Conservation (phyloP, 768 basidiomycete genomes). For the Saitozyma podzolica region DNA sequence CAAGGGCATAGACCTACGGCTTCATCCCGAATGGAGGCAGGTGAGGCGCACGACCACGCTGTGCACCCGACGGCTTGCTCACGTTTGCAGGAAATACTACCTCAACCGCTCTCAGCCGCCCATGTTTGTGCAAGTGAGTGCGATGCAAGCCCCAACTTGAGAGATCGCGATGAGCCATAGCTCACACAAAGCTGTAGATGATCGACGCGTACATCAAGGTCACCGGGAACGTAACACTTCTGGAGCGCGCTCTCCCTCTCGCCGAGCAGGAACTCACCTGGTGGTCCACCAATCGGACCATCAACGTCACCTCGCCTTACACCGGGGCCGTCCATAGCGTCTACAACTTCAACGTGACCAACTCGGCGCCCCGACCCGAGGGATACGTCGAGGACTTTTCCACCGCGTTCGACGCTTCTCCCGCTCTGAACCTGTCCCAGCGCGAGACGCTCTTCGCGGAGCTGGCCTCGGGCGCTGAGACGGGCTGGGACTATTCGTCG, state of each 20-base stretch:
- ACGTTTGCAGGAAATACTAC: slow-evolving; percentile 66
- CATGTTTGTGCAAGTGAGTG: slow-evolving; percentile 71
- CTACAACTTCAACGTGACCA: slow-evolving; percentile 69
- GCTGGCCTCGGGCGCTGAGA: slow-evolving; percentile 84
- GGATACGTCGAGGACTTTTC: slow-evolving; percentile 66
- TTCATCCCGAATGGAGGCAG: slow-evolving; percentile 92
- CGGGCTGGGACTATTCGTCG: slow-evolving; percentile 55
- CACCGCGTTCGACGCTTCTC: slow-evolving; percentile 65
- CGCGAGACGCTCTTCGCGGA: slow-evolving; percentile 74
- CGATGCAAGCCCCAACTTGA: neutral
- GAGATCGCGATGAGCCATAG: too few species aligned
- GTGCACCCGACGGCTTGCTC: neutral
- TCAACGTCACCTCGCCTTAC: slow-evolving; percentile 47
- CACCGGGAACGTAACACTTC: slow-evolving; percentile 71
- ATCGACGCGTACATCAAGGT: slow-evolving; percentile 74
- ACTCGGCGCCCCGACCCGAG: slow-evolving; percentile 82
- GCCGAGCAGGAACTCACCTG: slow-evolving; percentile 78
- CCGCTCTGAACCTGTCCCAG: slow-evolving; percentile 64
- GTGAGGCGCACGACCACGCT: slow-evolving; percentile 43
- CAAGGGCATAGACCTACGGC: slow-evolving; percentile 59
- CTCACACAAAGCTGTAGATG: slow-evolving; percentile 62
- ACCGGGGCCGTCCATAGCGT: slow-evolving; percentile 61
- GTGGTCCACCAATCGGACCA: slow-evolving; percentile 76
- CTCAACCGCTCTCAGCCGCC: slow-evolving; percentile 91
- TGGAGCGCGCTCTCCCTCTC: slow-evolving; percentile 76